These are phyloP conservation scores for Nematocida ausubeli DNA, from an alignment of 371 early-diverging fungal species.

Conservation along the genomic window DNA sequence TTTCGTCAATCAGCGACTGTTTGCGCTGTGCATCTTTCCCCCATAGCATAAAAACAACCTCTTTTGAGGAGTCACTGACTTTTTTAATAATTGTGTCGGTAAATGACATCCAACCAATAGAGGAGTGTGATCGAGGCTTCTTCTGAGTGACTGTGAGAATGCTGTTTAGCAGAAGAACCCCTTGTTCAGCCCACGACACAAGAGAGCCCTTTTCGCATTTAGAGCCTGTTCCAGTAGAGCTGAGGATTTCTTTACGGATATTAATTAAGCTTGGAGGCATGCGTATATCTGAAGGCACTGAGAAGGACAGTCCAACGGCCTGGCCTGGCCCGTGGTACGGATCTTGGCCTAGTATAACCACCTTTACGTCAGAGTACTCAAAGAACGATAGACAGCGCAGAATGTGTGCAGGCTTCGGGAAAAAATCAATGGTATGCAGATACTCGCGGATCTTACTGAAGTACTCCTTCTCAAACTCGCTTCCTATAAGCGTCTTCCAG, in stretches of 20 bases:
- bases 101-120: conserved; percentile 80
- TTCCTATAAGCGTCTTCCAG: conserved; percentile 55
- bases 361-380: conserved; percentile 59
- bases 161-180: conserved; percentile 87
- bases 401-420: conserved; percentile 56
- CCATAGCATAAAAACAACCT: conserved; percentile 93
- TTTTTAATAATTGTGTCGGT: conserved; percentile 77
- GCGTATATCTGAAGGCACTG: conserved; percentile 73
- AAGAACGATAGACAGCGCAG: conserved; percentile 60
- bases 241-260: conserved; percentile 78
- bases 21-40: conserved; percentile 79
- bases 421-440: conserved; percentile 56
- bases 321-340: conserved; percentile 86
- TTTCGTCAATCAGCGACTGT: conserved; percentile 64
- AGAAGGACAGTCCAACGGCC: conserved; percentile 75
- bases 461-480: conserved; percentile 64
- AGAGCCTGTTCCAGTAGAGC: conserved; percentile 69
- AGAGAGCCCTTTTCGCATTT: conserved; percentile 70
- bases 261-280: conserved; percentile 83
- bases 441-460: conserved; percentile 46
- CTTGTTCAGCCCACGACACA: conserved; percentile 77
- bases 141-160: conserved; percentile 79
- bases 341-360: conserved; percentile 71
- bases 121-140: conserved; percentile 78
- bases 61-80: conserved; percentile 70